Evolutionary conservation across 2,329 filamentous ascomycete species (phyloP), one percentile per base, ranked within the genome.

Genomic region (Colletotrichum aenigma): DNA sequence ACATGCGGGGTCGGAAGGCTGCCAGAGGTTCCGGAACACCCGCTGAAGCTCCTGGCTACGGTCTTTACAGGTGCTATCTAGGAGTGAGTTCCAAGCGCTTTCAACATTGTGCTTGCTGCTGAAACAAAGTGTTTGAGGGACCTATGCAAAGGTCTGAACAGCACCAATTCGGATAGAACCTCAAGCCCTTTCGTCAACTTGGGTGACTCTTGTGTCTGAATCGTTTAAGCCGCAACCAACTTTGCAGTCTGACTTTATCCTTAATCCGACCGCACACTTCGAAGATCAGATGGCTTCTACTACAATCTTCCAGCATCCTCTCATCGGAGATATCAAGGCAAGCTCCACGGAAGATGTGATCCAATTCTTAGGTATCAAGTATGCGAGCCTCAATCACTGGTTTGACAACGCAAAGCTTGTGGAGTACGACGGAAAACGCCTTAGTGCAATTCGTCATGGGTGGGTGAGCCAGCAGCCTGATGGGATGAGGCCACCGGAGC

Each of bases 371-470:
- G 79, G 80, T 18, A 73, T 81, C 26, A 77, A 78, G 61, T 81
- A 80, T 43, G 80, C 78, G 3, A 77, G 56, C 15, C 56, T 81
- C 8, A 21, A 74, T 7, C 68, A 81, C 60, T 65, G 74, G 18
- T 78, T 81, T 15, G 74, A 76, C 10, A 69, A 77, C 16, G 75
- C 74, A 5, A 70, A 60, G 18, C 52, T 77, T 38, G 61, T 74
- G 8, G 74, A 76, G 18, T 72, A 52, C n/a, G 65, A 77, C 24
- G 30, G 55, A 0, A 58, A n/a, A 26, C 58, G 74, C 7, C 18
- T 80, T 2, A 81, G 85, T 70, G 85, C 84, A 8, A 84, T 81
- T 6, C 77, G 72, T n/a, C 77, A 83, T 74, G 85, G 85, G 84
- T 86, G 69, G 77, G 78, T 70, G 5, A 30, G 30, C 15, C 7